Evolutionary conservation across 148 eudicot genomes (phyloP).

Genomic region (Pouteria glomerata): DNA sequence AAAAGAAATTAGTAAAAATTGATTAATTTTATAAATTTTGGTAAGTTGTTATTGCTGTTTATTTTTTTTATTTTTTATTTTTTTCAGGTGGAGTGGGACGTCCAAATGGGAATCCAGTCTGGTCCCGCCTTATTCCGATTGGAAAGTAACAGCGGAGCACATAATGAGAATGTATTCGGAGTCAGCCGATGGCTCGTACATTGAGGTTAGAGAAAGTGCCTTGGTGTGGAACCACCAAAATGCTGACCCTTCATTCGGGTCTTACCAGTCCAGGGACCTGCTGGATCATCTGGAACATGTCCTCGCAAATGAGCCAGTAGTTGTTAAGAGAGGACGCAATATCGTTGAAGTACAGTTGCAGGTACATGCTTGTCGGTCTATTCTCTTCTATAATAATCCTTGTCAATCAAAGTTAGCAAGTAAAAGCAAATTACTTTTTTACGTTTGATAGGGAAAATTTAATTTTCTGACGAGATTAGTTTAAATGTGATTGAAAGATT

Average conservation of each 20-base stretch:
- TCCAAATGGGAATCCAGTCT: constrained; percentile 52
- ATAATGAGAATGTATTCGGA: constrained; percentile 60
- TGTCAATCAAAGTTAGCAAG: too few relatives aligned
- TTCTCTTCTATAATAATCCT: background rate
- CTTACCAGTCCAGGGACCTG: constrained; percentile 67
- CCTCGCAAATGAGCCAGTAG: constrained; percentile 69
- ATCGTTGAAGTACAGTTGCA: constrained; percentile 81
- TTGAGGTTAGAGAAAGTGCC: constrained; percentile 67
- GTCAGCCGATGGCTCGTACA: constrained; percentile 64
- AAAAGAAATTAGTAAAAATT: too few relatives aligned
- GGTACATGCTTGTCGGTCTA: constrained; percentile 22
- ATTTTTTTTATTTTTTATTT: background rate
- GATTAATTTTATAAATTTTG: too few relatives aligned
- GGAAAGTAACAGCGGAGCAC: constrained; percentile 61
- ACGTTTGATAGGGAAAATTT: too few relatives aligned
- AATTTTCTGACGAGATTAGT: too few relatives aligned
- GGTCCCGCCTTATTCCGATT: constrained; percentile 35
- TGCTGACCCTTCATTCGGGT: constrained; percentile 62
- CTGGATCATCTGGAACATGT: constrained; percentile 67
- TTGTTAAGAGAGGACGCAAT: constrained; percentile 55
- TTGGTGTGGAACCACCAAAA: constrained; percentile 72
- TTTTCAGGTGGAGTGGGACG: constrained; percentile 51
- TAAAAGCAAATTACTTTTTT: too few relatives aligned
- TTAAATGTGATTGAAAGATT: too few relatives aligned
- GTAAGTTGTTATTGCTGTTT: too few relatives aligned